Evolutionary conservation across 352 stramenopile species (phyloP), one percentile per base, ranked within the genome.

Genomic region (Globisporangium emineosum): DNA sequence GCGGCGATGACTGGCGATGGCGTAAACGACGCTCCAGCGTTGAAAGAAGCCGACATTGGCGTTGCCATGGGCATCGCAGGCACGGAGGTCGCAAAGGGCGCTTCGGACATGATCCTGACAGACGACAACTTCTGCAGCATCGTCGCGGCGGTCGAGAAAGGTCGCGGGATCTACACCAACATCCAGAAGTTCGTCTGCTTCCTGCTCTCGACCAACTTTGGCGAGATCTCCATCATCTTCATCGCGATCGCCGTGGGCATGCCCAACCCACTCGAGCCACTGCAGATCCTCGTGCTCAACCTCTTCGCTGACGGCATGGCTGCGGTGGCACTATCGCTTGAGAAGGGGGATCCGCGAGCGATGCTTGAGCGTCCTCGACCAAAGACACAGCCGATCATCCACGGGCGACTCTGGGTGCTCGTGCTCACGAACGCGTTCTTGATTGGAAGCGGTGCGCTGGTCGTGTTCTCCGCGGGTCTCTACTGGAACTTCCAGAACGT

Each of bases 81-180:
- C 49, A 99, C 97, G 2, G 89, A 99, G 73, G 97, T 99, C 43
- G 97, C 97, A 1, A 99, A 99, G 76, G 95, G 98, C 60, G 97
- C 97, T 3, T 98, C 96, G 0, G 96, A 99, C 65, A 99, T 99
- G 72, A 97, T 99, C 56, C 76, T 99, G 29, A 86, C 98, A 1
- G 97, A 99, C 75, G 97, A 99, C 77, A 99, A 98, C 68, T 99
- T 99, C 74, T 86, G 84, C 25, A 99, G 95, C 33, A 99, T 99
- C 67, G 96, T 99, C n/a, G 85, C 95, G 8, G 97, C 96, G 17
- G 94, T 99, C 51, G 89, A 98, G 57, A 98, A 97, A 78, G 97
- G 97, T 17, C 84, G 97, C 35, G 96, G 92, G 54, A 98, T 99
- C 29, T 99, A 98, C 76, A 95, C 98, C 66, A 98, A 98, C 73